These are phyloP conservation scores for Colletotrichum costaricense DNA, from an alignment of 2,329 filamentous ascomycete genomes.

Conservation along the genomic window DNA sequence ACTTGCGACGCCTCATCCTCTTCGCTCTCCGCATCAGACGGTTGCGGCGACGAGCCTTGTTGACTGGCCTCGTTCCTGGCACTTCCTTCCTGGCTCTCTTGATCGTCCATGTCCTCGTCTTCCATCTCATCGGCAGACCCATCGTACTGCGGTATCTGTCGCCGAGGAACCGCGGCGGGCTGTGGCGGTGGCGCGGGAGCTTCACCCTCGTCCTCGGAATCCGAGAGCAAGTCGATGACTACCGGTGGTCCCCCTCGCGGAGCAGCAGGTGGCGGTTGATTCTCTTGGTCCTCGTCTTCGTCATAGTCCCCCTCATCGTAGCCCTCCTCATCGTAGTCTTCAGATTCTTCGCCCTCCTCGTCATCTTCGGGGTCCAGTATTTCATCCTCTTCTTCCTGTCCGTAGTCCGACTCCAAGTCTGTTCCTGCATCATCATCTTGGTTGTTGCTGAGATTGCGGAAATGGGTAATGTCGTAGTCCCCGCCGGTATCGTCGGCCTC, in stretches of 20 bases:
- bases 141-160: conserved; percentile 20
- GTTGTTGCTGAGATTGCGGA: conserved; percentile 36
- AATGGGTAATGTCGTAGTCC: conserved; percentile 37
- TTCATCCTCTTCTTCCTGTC: conserved; percentile 27
- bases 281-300: conserved; percentile 30
- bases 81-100: conserved; percentile 18
- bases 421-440: conserved; percentile 37
- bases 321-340: conserved; percentile 12
- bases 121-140: conserved; percentile 28
- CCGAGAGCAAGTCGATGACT: conserved; percentile 36
- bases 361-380: conserved; percentile 27
- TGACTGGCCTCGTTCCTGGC: not conserved
- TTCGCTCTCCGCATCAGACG: conserved; percentile 5
- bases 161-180: not conserved
- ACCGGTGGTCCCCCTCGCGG: conserved; percentile 18
- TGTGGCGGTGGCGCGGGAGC: not conserved
- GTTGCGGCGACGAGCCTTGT: not conserved
- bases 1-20: conserved; percentile 7
- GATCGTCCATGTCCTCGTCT: conserved; percentile 8
- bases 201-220: conserved; percentile 34
- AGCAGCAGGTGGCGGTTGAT: conserved; percentile 1
- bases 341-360: conserved; percentile 28
- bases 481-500: conserved; percentile 32
- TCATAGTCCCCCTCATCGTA: conserved; percentile 35
- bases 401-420: conserved; percentile 36